These are phyloP conservation scores for Pythium dissotocum DNA, from an alignment of 352 stramenopile genomes.

Conservation along the genomic window DNA sequence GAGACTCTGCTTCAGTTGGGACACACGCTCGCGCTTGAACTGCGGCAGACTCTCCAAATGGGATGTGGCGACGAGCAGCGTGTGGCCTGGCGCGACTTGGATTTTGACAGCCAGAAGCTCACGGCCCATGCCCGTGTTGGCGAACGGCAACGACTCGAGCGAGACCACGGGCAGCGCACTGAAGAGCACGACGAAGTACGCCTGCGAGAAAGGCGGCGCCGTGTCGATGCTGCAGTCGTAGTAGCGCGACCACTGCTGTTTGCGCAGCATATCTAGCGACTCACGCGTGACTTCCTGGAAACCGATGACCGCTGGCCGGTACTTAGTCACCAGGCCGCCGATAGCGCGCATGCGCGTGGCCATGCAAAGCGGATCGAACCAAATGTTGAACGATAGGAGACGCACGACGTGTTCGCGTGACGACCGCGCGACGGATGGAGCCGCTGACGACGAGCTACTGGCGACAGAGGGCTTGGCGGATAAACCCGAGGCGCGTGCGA, in stretches of 20 bases:
- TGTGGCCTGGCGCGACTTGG: slow-evolving; percentile 42
- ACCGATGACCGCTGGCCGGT: slow-evolving; percentile 64
- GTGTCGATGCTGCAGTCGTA: slow-evolving; percentile 82
- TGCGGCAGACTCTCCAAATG: slow-evolving; percentile 76
- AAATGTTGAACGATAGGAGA: slow-evolving; percentile 76
- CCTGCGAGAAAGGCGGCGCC: slow-evolving; percentile 60
- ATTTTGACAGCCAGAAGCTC: slow-evolving; percentile 67
- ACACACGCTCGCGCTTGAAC: slow-evolving; percentile 42
- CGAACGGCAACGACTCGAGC: slow-evolving; percentile 66
- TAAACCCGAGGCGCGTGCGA: slow-evolving; percentile 15
- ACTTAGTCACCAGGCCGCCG: slow-evolving; percentile 44
- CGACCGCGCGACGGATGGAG: neutral
- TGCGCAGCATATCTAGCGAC: slow-evolving; percentile 53
- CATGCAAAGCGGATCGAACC: slow-evolving; percentile 67
- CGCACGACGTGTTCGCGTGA: slow-evolving; percentile 38
- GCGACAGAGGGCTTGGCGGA: neutral
- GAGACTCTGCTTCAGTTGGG: slow-evolving; percentile 62
- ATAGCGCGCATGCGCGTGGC: slow-evolving; percentile 64
- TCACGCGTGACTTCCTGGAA: slow-evolving; percentile 81
- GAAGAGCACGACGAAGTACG: slow-evolving; percentile 82
- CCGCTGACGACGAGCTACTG: neutral
- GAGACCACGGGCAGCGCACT: slow-evolving; percentile 63
- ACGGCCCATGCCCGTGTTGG: slow-evolving; percentile 71
- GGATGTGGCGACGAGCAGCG: slow-evolving; percentile 60
- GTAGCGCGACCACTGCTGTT: slow-evolving; percentile 61